These are phyloP conservation scores for Cardamine occulta DNA, from an alignment of 345 rosid species.

Conservation along the genomic window DNA sequence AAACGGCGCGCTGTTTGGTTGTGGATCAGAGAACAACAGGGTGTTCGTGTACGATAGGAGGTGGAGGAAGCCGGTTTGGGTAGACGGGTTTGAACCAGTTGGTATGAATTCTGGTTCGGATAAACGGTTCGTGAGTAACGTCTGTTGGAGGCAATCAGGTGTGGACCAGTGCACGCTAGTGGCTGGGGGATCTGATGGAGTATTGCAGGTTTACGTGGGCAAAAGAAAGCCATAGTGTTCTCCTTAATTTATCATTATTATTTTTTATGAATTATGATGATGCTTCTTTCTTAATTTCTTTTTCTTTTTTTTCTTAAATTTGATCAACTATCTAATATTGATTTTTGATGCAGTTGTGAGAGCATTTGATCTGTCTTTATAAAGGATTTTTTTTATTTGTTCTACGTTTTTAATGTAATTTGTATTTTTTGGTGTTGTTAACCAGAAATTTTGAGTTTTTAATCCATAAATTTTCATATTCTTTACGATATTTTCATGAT, in stretches of 20 bases:
- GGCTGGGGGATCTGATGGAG: constrained; percentile 90
- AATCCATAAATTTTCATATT: not conserved
- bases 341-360: constrained; percentile 37
- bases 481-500: not conserved
- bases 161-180: constrained; percentile 70
- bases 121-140: constrained; percentile 71
- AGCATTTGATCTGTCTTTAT: not conserved
- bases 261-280: constrained; percentile 9
- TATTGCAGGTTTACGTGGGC: constrained; percentile 67
- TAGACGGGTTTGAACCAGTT: constrained; percentile 58
- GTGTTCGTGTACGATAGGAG: constrained; percentile 81
- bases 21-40: constrained; percentile 84
- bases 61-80: constrained; percentile 88
- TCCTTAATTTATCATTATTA: constrained; percentile 25
- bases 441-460: not conserved
- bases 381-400: not conserved
- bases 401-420: not conserved
- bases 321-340: constrained; percentile 11
- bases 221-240: constrained; percentile 49
- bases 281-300: constrained; percentile 5
- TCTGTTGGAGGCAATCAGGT: constrained; percentile 78
- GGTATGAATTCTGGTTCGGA: constrained; percentile 29
- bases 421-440: not conserved
- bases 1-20: constrained; percentile 69
- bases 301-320: not conserved